Evolutionary conservation across 1,284 basidiomycete genomes (phyloP).

Genomic region (Cryptococcus maquisensis): DNA sequence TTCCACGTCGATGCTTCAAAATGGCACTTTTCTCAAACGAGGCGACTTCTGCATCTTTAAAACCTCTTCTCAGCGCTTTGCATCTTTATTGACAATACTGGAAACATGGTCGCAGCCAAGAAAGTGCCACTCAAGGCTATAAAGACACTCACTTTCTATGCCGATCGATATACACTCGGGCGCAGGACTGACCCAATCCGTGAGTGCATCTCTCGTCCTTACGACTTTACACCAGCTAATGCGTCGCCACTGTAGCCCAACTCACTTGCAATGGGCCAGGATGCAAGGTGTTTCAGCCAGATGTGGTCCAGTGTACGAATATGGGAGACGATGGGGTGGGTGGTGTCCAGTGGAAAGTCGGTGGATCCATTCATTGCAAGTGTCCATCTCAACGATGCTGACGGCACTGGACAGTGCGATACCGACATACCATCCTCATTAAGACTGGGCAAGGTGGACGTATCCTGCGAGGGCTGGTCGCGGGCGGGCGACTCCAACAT

Average conservation of each 20-base stretch:
- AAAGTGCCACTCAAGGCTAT: constrained; percentile 63
- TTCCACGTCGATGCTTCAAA: constrained; percentile 1
- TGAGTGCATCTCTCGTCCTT: constrained; percentile 12
- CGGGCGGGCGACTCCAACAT: constrained; percentile 74
- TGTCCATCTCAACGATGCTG: background rate
- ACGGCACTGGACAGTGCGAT: constrained; percentile 60
- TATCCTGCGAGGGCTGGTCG: constrained; percentile 85
- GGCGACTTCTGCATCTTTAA: background rate
- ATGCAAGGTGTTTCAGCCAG: constrained; percentile 70
- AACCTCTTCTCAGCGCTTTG: background rate
- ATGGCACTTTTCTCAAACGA: too few species aligned
- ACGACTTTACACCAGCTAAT: background rate
- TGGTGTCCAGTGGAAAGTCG: constrained; percentile 82
- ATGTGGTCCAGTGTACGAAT: constrained; percentile 78
- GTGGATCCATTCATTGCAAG: constrained; percentile 44
- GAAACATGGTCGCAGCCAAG: constrained; percentile 9
- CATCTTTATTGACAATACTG: too few species aligned
- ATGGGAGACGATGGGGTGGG: constrained; percentile 65
- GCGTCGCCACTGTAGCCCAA: constrained; percentile 51
- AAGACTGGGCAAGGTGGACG: constrained; percentile 73
- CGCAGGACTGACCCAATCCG: constrained; percentile 65
- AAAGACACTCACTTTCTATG: constrained; percentile 73
- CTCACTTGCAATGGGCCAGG: constrained; percentile 73
- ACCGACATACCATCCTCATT: constrained; percentile 78
- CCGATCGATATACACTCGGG: constrained; percentile 60